Conservation (phyloP, 768 basidiomycete genomes). For the Kwoniella botswanensis region DNA sequence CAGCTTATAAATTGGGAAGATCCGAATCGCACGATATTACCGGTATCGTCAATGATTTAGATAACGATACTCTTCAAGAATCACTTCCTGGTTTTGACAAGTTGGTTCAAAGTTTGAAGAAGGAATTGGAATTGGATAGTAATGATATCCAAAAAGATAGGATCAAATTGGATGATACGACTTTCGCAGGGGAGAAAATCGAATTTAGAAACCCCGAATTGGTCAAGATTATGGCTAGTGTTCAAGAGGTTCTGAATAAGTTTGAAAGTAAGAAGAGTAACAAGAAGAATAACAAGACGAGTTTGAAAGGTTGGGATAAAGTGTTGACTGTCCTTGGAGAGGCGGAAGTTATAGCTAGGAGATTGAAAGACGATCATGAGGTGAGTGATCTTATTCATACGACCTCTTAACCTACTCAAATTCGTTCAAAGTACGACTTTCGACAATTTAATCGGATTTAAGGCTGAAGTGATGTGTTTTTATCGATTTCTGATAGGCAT, state of each 20-base stretch:
- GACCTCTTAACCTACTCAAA: conserved; percentile 56
- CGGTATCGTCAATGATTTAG: conserved; percentile 51
- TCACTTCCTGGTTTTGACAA: conserved; percentile 75
- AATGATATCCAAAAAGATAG: conserved; percentile 63
- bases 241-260: conserved; percentile 75
- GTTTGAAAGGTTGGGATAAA: conserved; percentile 83
- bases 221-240: conserved; percentile 80
- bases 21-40: conserved; percentile 68
- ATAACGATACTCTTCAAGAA: conserved; percentile 38
- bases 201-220: conserved; percentile 89
- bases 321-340: conserved; percentile 84
- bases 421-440: not conserved
- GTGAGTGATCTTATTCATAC: conserved; percentile 58
- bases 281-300: conserved; percentile 57
- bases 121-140: conserved; percentile 58
- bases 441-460: not conserved
- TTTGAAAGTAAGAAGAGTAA: conserved; percentile 58
- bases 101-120: conserved; percentile 62
- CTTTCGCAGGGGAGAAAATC: conserved; percentile 82
- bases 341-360: conserved; percentile 81
- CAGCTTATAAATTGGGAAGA: conserved; percentile 83
- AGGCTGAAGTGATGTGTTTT: not conserved
- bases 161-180: conserved; percentile 67
- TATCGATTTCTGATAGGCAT: conserved; percentile 25
- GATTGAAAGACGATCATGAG: conserved; percentile 82